Base-by-base conservation (phyloP, 2,329 filamentous ascomycete genomes). In the Epichloe gansuensis region DNA sequence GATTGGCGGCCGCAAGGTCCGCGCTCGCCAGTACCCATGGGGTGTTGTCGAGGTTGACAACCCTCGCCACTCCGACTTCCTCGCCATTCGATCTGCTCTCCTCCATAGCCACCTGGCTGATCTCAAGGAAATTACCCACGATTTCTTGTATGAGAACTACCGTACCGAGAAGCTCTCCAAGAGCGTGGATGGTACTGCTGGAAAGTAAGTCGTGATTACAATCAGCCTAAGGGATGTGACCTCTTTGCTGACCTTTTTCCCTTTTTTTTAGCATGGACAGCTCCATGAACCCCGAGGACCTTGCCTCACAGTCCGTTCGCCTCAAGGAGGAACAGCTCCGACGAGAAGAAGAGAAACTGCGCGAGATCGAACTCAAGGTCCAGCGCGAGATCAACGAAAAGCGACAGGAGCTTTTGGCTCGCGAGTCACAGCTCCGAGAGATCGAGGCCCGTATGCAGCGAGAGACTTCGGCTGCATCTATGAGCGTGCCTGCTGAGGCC, bases 301-400 rank as follows among this genome's bases (percentile, higher is more conserved):
- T 98, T 57, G 93, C 93, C 49, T 93, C 88, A 56, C 93, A 98
- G 74, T 97, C 91, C 39, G 93, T 98, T 58, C 90, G 93, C 59
- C 85, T 98, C 71, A 98, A 98, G 89, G 93, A 98, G 72, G 93
- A 98, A 75, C 93, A 98, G 73, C 87, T 98, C 62, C 89, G 93
- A 68, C 90, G 93, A 66, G 93, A 98, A 74, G 93, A 98, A 77
- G 93, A 98, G 86, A 98, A 98, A 80, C 85, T 98, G 59, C 88
- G 93, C 72, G 93, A 98, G 77, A 97, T 98, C 69, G 93, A 98
- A 71, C 79, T 96, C 77, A 98, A 98, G 85, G 93, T 98, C 58
- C 93, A 98, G 77, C 88, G 93, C 68, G 93, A 98, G 75, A 98
- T 98, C 77, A 95, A 96, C 75, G 93, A 97, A 82, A 98, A 98